Evolutionary conservation across 1,284 basidiomycete species (phyloP).

Genomic region (Puccinia polysora): DNA sequence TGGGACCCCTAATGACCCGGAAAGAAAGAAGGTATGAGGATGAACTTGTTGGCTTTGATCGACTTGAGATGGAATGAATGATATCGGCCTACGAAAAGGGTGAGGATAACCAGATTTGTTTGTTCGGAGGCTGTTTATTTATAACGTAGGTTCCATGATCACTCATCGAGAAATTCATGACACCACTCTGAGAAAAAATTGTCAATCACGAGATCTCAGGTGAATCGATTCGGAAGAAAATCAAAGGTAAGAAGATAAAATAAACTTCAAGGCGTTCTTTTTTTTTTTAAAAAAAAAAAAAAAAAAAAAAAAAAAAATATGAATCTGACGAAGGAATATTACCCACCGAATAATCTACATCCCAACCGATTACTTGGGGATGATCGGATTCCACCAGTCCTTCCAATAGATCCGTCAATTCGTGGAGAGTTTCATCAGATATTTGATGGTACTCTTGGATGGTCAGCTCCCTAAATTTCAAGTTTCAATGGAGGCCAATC

Average conservation of each 20-base stretch:
- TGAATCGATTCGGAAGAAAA: not conserved
- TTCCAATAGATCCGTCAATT: constrained; percentile 26
- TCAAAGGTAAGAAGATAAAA: not conserved
- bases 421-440: constrained; percentile 31
- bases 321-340: too few species aligned
- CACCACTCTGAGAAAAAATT: constrained; percentile 13
- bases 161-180: constrained; percentile 36
- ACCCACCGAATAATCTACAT: constrained; percentile 40
- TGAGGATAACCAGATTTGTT: constrained; percentile 43
- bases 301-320: too few species aligned
- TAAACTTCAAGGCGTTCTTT: not conserved
- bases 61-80: not conserved
- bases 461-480: constrained; percentile 14
- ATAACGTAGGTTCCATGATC: constrained; percentile 28
- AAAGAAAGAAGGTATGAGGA: not conserved
- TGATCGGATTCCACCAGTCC: constrained; percentile 26
- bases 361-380: constrained; percentile 36
- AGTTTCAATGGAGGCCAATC: too few species aligned
- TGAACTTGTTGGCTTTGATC: not conserved
- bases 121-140: constrained; percentile 41
- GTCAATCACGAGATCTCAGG: not conserved
- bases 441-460: constrained; percentile 42
- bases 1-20: constrained; percentile 34
- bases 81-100: constrained; percentile 30
- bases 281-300: not conserved